These are phyloP conservation scores for Phalaenopsis equestris DNA, from an alignment of 106 monocot species.

Conservation along the genomic window DNA sequence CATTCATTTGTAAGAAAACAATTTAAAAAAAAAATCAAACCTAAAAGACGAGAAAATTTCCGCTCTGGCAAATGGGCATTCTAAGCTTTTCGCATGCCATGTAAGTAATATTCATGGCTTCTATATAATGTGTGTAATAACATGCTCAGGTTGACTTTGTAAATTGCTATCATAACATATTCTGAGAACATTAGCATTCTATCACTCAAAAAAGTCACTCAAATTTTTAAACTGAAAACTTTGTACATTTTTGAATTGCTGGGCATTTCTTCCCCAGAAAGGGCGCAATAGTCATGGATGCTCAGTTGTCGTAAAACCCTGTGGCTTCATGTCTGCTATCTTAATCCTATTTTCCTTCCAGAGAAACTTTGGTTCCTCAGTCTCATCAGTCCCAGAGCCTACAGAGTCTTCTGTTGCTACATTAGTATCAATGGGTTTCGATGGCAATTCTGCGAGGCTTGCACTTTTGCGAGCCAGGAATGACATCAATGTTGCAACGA, in stretches of 20 bases:
- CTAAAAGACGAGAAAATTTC: no score
- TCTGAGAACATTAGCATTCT: no score
- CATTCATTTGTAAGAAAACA: no score
- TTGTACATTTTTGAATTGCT: background rate
- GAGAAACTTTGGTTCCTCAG: conserved; percentile 24
- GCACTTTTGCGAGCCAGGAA: conserved; percentile 62
- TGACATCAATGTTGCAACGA: conserved; percentile 65
- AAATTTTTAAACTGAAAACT: background rate
- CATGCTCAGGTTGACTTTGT: background rate
- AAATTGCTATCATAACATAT: background rate
- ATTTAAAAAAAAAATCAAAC: no score
- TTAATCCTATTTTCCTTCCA: conserved; percentile 17
- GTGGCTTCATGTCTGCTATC: background rate
- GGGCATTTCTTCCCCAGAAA: background rate
- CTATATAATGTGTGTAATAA: no score
- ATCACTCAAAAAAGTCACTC: no score
- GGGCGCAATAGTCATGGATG: background rate
- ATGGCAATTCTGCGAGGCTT: conserved; percentile 55
- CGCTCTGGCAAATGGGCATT: no score
- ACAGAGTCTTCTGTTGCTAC: conserved; percentile 61
- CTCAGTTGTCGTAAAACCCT: background rate
- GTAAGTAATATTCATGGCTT: no score
- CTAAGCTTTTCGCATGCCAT: no score
- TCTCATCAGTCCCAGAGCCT: conserved; percentile 33
- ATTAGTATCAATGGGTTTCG: conserved; percentile 80